Base-by-base conservation (phyloP, 768 basidiomycete species). In the Crucibulum laeve region DNA sequence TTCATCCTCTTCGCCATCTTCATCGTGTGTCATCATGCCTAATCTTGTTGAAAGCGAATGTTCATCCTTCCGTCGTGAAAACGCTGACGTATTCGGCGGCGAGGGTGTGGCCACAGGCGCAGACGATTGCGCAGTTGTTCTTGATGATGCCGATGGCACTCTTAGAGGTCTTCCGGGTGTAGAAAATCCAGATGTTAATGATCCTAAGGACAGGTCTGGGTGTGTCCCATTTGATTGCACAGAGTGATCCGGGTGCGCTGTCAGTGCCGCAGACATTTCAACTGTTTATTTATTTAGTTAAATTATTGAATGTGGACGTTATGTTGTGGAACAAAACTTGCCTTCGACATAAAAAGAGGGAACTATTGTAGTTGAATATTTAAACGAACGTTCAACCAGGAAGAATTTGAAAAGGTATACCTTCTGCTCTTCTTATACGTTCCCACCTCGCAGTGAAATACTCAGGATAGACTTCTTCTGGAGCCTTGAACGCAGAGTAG, bases 121-220 rank as follows among this genome's bases (percentile, higher is more conserved):
- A 0, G 78, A 79, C 2, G 77, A 79, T 8, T 65, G 64, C 0
- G 74, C 76, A 0, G 81, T 78, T 4, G 72, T 73, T 30, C 67
- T 67, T 3, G 76, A 77, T 0, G 77, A 73, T 4, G 69, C 38
- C 0, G 80, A 80, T 3, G 76, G 73, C 4, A 72, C 60, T 8
- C 77, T 70, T 24, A 68, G 55, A 39, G 57, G 50, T 49, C 71
- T 56, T 1, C 66, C 71, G 18, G 79, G 79, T 1, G 77, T 79
- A 1, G 77, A 76, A 51, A 80, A 71, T 5, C 67, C 73, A 5
- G 76, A 76, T 21, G 62, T 64, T 11, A 82, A 59, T 6, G 81
- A 80, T 22, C 75, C 76, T 1, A 84, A 65, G 5, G 82, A 82
- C 25, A 84, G 61, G 52, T 84, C 83, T n/a, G 74, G 77, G 28